Evolutionary conservation across 495 filamentous ascomycete species (phyloP).

Genomic region (Podospora pseudoanserina): DNA sequence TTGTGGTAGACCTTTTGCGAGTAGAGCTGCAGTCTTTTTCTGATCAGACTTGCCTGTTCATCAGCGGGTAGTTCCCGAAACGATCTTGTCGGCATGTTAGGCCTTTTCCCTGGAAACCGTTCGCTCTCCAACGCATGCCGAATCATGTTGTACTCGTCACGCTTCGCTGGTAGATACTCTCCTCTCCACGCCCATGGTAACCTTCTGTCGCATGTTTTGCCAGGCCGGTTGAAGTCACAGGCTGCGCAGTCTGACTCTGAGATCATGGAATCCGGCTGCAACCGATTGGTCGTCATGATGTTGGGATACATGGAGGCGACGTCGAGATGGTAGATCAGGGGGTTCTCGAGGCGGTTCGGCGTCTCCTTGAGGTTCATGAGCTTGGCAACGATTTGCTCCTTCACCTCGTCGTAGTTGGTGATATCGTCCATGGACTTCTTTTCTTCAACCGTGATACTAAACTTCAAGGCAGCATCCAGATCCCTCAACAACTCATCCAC

Average conservation of each 20-base stretch:
- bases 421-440: conserved; percentile 91
- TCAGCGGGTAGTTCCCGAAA: conserved; percentile 80
- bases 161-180: conserved; percentile 92
- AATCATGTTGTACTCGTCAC: conserved; percentile 99
- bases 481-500: conserved; percentile 85
- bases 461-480: conserved; percentile 84
- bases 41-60: conserved; percentile 76
- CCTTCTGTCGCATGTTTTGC: conserved; percentile 93
- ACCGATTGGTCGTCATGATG: conserved; percentile 98
- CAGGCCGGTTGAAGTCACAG: conserved; percentile 96
- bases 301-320: conserved; percentile 99
- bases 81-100: conserved; percentile 63
- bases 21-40: conserved; percentile 87
- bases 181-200: conserved; percentile 98
- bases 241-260: conserved; percentile 92
- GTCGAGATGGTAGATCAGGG: conserved; percentile 96
- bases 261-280: conserved; percentile 98
- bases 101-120: conserved; percentile 71
- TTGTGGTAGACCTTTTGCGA: conserved; percentile 99
- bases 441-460: conserved; percentile 90
- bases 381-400: conserved; percentile 70
- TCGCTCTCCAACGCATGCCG: conserved; percentile 89
- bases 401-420: conserved; percentile 89
- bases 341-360: conserved; percentile 76
- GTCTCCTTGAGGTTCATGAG: conserved; percentile 72